A percentile compares a stretch with the other conserved stretches of the same genome.
phyloP scores from a whole-genome alignment of 306 rosid genomes.

The Begonia peltatifolia region DNA sequence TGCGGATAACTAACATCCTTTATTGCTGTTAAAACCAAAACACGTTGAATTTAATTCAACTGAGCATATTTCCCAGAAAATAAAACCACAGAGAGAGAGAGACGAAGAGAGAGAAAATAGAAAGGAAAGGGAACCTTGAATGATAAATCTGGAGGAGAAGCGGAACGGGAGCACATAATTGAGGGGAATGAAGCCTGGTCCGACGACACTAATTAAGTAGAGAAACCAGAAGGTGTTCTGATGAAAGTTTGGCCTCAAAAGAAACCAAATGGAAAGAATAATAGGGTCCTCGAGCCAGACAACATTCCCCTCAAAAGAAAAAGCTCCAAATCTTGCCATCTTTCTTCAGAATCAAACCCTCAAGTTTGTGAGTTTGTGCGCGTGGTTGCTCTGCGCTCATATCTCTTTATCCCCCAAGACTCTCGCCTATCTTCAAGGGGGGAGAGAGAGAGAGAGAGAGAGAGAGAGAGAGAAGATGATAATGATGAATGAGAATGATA shows the following conservation, averaged over 20 bases:
- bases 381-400: too few relatives aligned
- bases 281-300: slow-evolving; percentile 99
- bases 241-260: not conserved
- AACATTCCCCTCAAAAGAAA: slow-evolving; percentile 88
- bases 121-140: too few relatives aligned
- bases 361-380: not conserved
- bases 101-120: too few relatives aligned
- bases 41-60: slow-evolving; percentile 6
- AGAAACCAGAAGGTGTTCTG: too few relatives aligned
- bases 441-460: slow-evolving; percentile 16
- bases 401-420: slow-evolving; percentile 41
- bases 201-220: slow-evolving; percentile 38
- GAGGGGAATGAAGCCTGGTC: slow-evolving; percentile 99
- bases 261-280: slow-evolving; percentile 7
- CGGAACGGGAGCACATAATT: slow-evolving; percentile 49
- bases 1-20: slow-evolving; percentile 24
- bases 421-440: slow-evolving; percentile 58
- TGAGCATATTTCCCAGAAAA: slow-evolving; percentile 12
- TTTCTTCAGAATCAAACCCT: not conserved
- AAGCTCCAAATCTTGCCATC: slow-evolving; percentile 23
- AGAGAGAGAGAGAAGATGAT: slow-evolving; percentile 18
- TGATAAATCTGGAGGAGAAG: not conserved
- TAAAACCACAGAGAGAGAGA: not conserved
- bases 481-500: slow-evolving; percentile 26
- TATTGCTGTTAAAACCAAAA: slow-evolving; percentile 4